phyloP scores from a whole-genome alignment of 129 eudicot species.

The Escallonia herrerae region DNA sequence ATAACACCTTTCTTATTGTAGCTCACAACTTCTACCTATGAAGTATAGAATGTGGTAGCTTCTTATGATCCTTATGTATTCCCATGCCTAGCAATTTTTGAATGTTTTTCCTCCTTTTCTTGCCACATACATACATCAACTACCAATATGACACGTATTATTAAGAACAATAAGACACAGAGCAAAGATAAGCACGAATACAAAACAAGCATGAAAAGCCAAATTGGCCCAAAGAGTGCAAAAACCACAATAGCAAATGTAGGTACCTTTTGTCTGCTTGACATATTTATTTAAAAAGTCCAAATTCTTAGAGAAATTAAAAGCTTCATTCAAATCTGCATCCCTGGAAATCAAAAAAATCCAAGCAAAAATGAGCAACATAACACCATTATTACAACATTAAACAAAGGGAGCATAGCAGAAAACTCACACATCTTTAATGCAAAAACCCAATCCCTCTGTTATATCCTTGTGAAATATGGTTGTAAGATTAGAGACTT shows the following conservation, averaged over 20 bases:
- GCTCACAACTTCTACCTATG: no score
- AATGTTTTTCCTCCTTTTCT: no score
- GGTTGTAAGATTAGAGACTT: conserved; percentile 43
- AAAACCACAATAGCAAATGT: background rate
- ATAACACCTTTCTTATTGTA: no score
- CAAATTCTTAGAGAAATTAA: conserved; percentile 48
- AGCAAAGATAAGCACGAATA: no score
- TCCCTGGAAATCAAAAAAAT: conserved; percentile 35
- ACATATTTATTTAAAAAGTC: conserved; percentile 54
- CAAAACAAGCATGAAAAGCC: no score
- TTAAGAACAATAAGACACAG: no score
- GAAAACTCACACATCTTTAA: conserved; percentile 67
- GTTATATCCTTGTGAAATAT: conserved; percentile 53
- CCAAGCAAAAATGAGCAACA: background rate
- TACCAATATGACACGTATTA: no score
- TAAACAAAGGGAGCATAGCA: background rate
- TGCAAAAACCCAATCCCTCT: conserved; percentile 58
- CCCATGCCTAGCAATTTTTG: no score
- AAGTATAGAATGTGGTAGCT: no score
- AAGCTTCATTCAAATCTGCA: conserved; percentile 64
- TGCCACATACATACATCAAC: no score
- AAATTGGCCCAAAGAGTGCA: background rate
- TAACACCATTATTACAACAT: background rate
- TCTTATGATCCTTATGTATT: no score
- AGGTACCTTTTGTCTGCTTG: conserved; percentile 43